Percentiles rank a stretch among this genome's conserved stretches.
Evolutionary conservation across 495 filamentous ascomycete genomes (phyloP).

Genomic region (Hypoxylon fragiforme): DNA sequence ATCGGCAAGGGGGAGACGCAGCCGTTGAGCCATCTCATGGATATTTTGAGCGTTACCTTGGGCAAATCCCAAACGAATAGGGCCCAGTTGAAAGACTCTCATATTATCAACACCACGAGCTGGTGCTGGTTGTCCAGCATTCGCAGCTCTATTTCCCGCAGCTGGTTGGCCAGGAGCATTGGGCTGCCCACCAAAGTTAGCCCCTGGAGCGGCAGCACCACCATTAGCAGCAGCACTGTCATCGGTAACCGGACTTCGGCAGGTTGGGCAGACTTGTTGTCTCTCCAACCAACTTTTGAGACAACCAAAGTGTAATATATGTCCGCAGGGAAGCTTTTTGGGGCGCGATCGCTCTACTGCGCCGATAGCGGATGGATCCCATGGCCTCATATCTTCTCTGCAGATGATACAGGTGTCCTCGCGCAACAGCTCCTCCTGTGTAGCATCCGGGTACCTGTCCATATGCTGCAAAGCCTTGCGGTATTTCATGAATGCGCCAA

Average conservation of each 20-base stretch:
- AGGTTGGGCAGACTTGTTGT: slow-evolving; percentile 96
- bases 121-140: slow-evolving; percentile 32
- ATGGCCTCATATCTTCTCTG: slow-evolving; percentile 89
- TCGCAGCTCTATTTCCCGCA: slow-evolving; percentile 35
- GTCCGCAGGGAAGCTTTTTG: slow-evolving; percentile 95
- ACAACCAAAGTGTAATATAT: slow-evolving; percentile 92
- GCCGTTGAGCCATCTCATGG: slow-evolving; percentile 48
- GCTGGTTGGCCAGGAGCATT: slow-evolving; percentile 32
- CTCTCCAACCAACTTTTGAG: slow-evolving; percentile 97
- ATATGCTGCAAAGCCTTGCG: slow-evolving; percentile 88
- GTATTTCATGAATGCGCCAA: slow-evolving; percentile 85
- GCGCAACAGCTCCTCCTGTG: slow-evolving; percentile 75
- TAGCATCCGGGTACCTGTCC: slow-evolving; percentile 90
- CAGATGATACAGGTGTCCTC: slow-evolving; percentile 98
- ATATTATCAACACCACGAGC: slow-evolving; percentile 32
- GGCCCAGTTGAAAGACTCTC: slow-evolving; percentile 62
- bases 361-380: slow-evolving; percentile 53
- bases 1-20: slow-evolving; percentile 39
- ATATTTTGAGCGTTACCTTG: slow-evolving; percentile 53
- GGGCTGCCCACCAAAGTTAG: slow-evolving; percentile 28
- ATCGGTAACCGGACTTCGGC: slow-evolving; percentile 75
- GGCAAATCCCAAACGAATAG: slow-evolving; percentile 60
- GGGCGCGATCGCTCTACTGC: slow-evolving; percentile 81
- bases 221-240: slow-evolving; percentile 25
- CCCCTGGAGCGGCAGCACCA: slow-evolving; percentile 14